Conservation (phyloP, 768 basidiomycete species). For the Sarcomyxa edulis region DNA sequence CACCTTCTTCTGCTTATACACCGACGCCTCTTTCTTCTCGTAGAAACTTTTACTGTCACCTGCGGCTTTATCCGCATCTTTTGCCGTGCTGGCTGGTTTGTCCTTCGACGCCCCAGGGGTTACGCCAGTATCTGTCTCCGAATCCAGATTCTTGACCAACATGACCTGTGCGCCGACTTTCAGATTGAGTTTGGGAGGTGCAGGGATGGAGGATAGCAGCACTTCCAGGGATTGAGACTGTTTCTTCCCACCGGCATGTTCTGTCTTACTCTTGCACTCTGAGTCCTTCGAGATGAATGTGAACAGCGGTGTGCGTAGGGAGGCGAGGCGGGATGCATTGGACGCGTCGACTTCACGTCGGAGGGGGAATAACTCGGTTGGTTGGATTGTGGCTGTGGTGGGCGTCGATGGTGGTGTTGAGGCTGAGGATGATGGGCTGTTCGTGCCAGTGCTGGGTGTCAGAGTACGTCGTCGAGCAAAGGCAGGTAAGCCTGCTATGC, state of each 20-base stretch:
- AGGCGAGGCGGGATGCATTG: conserved; percentile 49
- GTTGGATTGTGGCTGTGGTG: conserved; percentile 22
- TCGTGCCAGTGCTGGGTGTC: too few relatives aligned
- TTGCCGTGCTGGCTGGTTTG: too few relatives aligned
- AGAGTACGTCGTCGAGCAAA: too few relatives aligned
- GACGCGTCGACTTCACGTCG: conserved; percentile 66
- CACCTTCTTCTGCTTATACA: too few relatives aligned
- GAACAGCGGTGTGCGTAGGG: conserved; percentile 35
- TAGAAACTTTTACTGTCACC: too few relatives aligned
- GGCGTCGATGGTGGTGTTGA: conserved; percentile 2
- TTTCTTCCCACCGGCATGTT: conserved; percentile 47
- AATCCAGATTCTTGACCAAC: conserved; percentile 73
- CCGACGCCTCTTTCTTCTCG: too few relatives aligned
- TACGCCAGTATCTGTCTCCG: conserved; percentile 3
- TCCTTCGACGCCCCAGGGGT: too few relatives aligned
- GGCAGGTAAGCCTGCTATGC: too few relatives aligned
- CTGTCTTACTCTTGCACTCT: conserved; percentile 31
- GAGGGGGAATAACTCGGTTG: conserved; percentile 57
- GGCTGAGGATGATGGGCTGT: conserved; percentile 11
- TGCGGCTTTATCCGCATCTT: too few relatives aligned
- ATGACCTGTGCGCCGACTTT: conserved; percentile 56
- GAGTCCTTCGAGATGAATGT: conserved; percentile 52
- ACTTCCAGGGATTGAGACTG: too few relatives aligned
- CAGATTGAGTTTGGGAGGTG: conserved; percentile 47
- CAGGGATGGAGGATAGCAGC: conserved; percentile 60